Evolutionary conservation across 1,139 yeast genomes (phyloP), one percentile per base, ranked within the genome.

Genomic region (Zygosaccharomyces pseudobailii): DNA sequence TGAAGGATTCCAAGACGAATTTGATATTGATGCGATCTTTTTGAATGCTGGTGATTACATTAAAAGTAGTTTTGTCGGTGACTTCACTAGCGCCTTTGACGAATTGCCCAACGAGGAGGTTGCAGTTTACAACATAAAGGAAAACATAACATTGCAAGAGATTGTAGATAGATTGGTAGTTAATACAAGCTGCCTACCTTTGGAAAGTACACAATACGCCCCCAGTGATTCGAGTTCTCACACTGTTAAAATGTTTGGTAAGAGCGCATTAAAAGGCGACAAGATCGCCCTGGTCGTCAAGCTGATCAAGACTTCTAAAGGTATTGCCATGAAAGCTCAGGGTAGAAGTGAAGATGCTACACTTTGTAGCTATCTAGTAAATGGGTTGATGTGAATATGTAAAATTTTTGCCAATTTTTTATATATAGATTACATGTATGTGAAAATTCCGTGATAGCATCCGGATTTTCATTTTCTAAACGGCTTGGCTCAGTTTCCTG

Each of bases 1-100:
- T 48, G 95, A 86, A 59, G 97, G 96, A 3, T 88, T 84, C 78
- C 84, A 87, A 51, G 98, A 92, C 67, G 96, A 89, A 68, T 92
- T 90, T 69, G 94, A 85, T 65, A 79, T 92, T 55, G 97, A 90
- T 66, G 85, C 85, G 53, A 73, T 90, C 63, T 83, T 80, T 51
- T 65, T 92, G 46, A 72, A 71, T 34, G 85, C 94, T 10, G 96
- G 96, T 41, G 97, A 89, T 66, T 92, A 83, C 68, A 75, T 89
- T 48, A 69, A 71, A 47, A 95, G 96, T 45, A 75, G 88, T 28
- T 89, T 81, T 66, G 79, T 85, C 54, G 87, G 94, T 46, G 80
- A 82, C 69, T 90, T 90, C 65, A 79, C 85, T 6, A 73, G 79
- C 45, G 71, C 79, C 33, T 90, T 85, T 74, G 96, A 87, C 59